Base-by-base conservation (phyloP, 768 basidiomycete genomes). In the Phlegmacium glaucopus region DNA sequence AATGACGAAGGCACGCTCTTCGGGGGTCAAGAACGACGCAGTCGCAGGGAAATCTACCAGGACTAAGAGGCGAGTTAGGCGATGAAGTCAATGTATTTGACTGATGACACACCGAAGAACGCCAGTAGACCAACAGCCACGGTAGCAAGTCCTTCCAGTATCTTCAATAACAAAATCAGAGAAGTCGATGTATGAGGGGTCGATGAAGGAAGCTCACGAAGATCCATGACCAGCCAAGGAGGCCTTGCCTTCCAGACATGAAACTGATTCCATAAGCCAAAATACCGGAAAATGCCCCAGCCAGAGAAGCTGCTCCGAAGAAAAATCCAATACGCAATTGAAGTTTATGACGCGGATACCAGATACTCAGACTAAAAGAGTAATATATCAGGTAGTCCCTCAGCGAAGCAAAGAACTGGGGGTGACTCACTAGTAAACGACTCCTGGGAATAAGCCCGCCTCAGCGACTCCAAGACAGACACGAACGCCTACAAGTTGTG, bases 371-470 rank as follows among this genome's bases (percentile, higher is more conserved):
- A 53, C 80, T 83, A 22, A 12, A 35, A 18, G 12, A n/a, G 11
- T 43, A 48, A 37, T 1, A 45, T 10, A 9, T 30, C 13, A n/a
- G 16, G 37, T 12, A 6, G 8, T 15, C 39, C 18, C 6, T n/a
- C n/a, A n/a, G n/a, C 8, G 39, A 27, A 30, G 17, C 4, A 26
- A n/a, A 10, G 11, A 25, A 37, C 9, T 22, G 3, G 2, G 5
- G 26, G 30, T 6, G 4, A 61, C 75, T 38, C 46, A 85, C 85
- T 85, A 88, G 67, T 85, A 90, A 0, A 78, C 76, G 9, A 87
- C 82, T 18, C 85, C 85, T 9, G 87, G 85, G 61, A 84, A 88
- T 9, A 87, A 59, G 3, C 87, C 85, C 4, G 83, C 81, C 63
- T 89, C 87, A 0, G 83, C 76, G 2, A 83, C 57, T 2, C 86